Percentiles rank a stretch among this genome's conserved stretches.
phyloP scores from a whole-genome alignment of 2,329 filamentous ascomycete genomes.

The Chaetomiaceae sp. region DNA sequence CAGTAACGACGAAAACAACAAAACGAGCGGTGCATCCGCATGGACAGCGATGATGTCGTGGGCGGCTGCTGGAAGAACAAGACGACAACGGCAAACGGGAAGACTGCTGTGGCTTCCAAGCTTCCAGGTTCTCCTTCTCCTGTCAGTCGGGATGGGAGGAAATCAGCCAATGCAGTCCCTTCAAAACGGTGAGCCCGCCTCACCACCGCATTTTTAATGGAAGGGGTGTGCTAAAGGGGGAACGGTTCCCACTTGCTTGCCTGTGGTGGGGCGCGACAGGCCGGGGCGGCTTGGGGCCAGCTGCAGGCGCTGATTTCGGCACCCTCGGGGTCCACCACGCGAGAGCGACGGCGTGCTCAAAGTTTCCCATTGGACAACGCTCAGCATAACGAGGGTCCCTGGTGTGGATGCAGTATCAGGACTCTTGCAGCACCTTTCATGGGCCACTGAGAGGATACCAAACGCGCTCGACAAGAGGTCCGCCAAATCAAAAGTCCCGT shows the following conservation, averaged over 20 bases:
- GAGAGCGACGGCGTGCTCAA: background rate
- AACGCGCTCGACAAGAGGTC: too few relatives aligned
- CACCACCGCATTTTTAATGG: conserved; percentile 20
- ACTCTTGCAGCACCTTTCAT: background rate
- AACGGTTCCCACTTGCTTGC: conserved; percentile 11
- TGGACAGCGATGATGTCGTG: conserved; percentile 23
- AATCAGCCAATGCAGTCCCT: conserved; percentile 20
- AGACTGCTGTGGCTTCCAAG: conserved; percentile 15
- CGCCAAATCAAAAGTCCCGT: background rate
- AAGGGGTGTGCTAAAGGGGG: conserved; percentile 15
- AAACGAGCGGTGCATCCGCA: conserved; percentile 25
- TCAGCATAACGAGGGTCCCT: background rate
- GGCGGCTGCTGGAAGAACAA: conserved; percentile 9
- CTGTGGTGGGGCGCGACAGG: conserved; percentile 10
- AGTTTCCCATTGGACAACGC: background rate
- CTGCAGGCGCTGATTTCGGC: conserved; percentile 8
- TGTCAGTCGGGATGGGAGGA: background rate
- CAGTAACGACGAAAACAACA: conserved; percentile 3
- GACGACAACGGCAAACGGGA: conserved; percentile 2
- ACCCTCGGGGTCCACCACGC: conserved; percentile 13
- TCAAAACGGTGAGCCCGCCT: conserved; percentile 17
- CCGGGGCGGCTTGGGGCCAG: background rate
- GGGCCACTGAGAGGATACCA: background rate
- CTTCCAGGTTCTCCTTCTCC: conserved; percentile 1
- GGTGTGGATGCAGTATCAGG: conserved; percentile 14